These are phyloP conservation scores for Botrytis deweyae DNA, from an alignment of 2,329 filamentous ascomycete species.

Conservation along the genomic window DNA sequence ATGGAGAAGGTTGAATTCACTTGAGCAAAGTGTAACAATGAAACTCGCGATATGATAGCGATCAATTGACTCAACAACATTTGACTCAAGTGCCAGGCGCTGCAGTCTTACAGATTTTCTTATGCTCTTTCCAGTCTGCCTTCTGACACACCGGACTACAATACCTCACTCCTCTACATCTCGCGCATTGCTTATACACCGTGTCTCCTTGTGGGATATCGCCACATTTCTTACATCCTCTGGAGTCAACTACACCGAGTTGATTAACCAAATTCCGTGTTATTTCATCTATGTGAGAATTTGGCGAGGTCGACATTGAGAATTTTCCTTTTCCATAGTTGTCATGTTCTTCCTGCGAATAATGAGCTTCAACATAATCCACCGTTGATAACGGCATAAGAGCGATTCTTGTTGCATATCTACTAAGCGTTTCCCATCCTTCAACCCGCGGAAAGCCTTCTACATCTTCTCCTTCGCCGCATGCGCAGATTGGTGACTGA, in stretches of 20 bases:
- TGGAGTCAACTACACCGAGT: not conserved
- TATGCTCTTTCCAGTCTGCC: constrained; percentile 9
- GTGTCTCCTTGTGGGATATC: not conserved
- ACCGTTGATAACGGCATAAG: constrained; percentile 10
- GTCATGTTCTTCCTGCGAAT: not conserved
- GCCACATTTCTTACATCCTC: not conserved
- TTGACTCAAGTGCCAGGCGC: not conserved
- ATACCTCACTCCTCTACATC: not conserved
- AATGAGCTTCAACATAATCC: not conserved
- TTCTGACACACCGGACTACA: not conserved
- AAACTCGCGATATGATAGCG: not conserved
- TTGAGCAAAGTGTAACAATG: not conserved
- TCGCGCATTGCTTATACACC: not conserved
- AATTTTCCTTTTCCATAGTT: no score
- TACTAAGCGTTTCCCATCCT: not conserved
- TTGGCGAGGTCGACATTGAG: no score
- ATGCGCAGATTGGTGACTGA: not conserved
- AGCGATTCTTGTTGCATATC: not conserved
- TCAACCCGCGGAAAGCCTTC: not conserved
- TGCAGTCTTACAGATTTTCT: not conserved
- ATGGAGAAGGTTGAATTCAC: not conserved
- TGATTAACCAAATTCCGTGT: no score
- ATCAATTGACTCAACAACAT: no score
- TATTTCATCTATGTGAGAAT: not conserved
- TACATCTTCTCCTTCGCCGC: not conserved